Conservation (phyloP, 2,329 filamentous ascomycete species). For the Cladobotryum protrusum region DNA sequence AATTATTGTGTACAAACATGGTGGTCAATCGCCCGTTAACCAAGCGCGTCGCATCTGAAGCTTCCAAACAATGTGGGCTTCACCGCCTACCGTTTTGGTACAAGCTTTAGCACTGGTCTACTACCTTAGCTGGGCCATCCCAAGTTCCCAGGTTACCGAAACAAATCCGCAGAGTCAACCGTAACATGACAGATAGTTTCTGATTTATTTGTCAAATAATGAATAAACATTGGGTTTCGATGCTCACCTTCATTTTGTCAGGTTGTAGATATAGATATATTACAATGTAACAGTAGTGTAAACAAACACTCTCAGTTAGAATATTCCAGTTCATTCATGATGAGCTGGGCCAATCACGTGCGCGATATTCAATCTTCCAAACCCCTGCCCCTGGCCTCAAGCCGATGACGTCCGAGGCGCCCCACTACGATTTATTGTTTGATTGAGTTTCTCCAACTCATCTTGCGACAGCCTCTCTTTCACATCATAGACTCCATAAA, state of each 20-base stretch:
- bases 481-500: not conserved
- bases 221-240: too few relatives aligned
- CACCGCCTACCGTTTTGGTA: slow-evolving; percentile 17
- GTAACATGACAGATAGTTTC: too few relatives aligned
- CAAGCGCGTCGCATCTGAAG: slow-evolving; percentile 18
- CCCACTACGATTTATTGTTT: not conserved
- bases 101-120: not conserved
- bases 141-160: too few relatives aligned
- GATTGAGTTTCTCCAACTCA: slow-evolving; percentile 6
- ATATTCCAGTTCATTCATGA: too few relatives aligned
- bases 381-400: too few relatives aligned
- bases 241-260: too few relatives aligned
- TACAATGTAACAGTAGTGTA: too few relatives aligned
- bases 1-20: not conserved
- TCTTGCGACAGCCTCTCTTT: not conserved
- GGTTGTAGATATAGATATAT: too few relatives aligned
- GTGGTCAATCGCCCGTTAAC: slow-evolving; percentile 18
- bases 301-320: too few relatives aligned
- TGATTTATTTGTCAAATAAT: too few relatives aligned
- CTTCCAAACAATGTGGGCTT: slow-evolving; percentile 15
- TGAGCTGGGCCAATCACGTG: not conserved
- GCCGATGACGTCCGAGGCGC: slow-evolving; percentile 28
- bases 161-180: too few relatives aligned
- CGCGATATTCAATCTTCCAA: not conserved
- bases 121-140: too few relatives aligned